Conservation (phyloP, 768 basidiomycete genomes). For the Mycena polygramma region DNA sequence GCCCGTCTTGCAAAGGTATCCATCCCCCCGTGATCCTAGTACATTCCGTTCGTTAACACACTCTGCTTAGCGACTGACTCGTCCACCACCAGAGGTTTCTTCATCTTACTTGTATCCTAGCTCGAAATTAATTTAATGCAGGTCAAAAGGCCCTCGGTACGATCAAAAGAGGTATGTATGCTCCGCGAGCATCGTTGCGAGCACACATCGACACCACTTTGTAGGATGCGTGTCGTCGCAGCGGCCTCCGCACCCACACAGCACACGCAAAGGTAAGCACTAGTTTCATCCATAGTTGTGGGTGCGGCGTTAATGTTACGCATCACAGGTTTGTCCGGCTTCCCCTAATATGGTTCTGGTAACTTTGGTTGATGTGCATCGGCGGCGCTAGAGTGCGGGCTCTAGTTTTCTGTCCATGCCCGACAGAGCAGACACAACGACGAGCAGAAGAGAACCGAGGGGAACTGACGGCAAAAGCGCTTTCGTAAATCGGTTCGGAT, state of each 20-base stretch:
- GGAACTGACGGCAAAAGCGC: conserved; percentile 21
- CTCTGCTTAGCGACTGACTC: neutral
- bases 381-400: conserved; percentile 2
- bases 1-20: conserved; percentile 18
- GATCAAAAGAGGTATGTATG: conserved; percentile 16
- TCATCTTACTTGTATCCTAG: neutral
- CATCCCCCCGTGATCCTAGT: neutral
- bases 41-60: neutral
- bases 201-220: neutral
- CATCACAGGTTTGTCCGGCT: conserved; percentile 19
- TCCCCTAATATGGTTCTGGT: conserved; percentile 23
- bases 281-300: conserved; percentile 14
- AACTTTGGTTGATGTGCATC: conserved; percentile 11
- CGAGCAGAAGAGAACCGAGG: conserved; percentile 4
- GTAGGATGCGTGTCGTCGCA: neutral
- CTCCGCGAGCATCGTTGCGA: neutral
- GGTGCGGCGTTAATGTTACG: conserved; percentile 15
- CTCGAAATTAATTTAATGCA: neutral
- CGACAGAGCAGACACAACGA: neutral
- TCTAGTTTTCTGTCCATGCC: conserved; percentile 22
- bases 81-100: conserved; percentile 10
- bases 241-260: neutral
- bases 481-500: conserved; percentile 37
- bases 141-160: neutral
- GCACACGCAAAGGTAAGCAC: conserved; percentile 12